A percentile compares a stretch with the other conserved stretches of the same genome.
These are phyloP conservation scores for Arxiozyma slooffiae DNA, from an alignment of 1,139 yeast species.

Conservation along the genomic window DNA sequence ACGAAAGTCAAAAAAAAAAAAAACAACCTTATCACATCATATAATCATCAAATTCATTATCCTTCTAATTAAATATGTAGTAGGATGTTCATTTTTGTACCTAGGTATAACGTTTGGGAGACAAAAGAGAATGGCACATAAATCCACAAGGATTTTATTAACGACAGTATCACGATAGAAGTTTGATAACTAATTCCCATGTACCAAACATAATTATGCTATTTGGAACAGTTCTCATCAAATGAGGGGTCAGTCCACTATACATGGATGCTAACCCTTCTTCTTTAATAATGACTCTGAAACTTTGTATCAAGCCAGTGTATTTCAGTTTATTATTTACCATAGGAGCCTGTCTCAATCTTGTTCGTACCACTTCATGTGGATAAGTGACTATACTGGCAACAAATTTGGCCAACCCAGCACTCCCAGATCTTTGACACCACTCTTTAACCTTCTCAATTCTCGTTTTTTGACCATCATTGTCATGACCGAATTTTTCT, in stretches of 20 bases:
- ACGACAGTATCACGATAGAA: slow-evolving; percentile 36
- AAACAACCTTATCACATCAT: neutral
- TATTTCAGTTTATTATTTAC: slow-evolving; percentile 76
- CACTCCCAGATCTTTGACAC: slow-evolving; percentile 95
- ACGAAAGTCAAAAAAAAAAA: neutral
- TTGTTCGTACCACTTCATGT: slow-evolving; percentile 92
- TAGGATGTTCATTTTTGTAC: too few relatives aligned
- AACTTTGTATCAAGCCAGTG: slow-evolving; percentile 81
- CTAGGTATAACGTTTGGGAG: too few relatives aligned
- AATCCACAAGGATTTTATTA: too few relatives aligned
- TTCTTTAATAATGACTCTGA: slow-evolving; percentile 70
- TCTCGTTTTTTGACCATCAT: slow-evolving; percentile 42
- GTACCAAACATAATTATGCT: slow-evolving; percentile 98
- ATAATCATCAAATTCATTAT: neutral
- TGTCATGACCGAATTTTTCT: slow-evolving; percentile 29
- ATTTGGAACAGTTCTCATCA: slow-evolving; percentile 93
- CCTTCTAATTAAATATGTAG: too few relatives aligned
- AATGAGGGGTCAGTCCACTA: slow-evolving; percentile 95
- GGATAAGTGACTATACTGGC: slow-evolving; percentile 94
- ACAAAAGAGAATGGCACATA: too few relatives aligned
- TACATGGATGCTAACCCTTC: slow-evolving; percentile 92
- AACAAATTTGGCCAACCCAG: slow-evolving; percentile 89
- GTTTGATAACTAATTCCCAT: slow-evolving; percentile 84
- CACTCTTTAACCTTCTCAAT: slow-evolving; percentile 70
- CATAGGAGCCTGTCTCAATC: slow-evolving; percentile 89